Percentiles rank a stretch among this genome's conserved stretches.
Evolutionary conservation across 129 eudicot species (phyloP).

Genomic region (Glebionis coronaria): DNA sequence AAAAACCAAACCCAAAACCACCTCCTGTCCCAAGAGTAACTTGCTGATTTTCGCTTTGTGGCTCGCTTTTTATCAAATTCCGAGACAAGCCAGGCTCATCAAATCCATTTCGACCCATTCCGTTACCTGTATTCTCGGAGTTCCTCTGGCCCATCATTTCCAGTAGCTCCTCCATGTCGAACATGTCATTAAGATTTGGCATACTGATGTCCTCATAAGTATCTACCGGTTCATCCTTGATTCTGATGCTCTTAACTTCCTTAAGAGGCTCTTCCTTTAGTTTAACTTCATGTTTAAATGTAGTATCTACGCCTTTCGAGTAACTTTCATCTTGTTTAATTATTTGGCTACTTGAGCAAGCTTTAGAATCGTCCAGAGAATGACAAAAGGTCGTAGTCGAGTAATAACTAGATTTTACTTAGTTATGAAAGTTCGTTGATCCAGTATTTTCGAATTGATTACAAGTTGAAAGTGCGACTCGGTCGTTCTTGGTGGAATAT

Average conservation of each 20-base stretch:
- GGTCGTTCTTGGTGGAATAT: no score
- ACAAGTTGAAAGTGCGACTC: no score
- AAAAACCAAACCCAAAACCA: not conserved
- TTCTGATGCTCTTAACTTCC: not conserved
- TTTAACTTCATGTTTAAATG: slow-evolving; percentile 13
- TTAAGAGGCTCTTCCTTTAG: slow-evolving; percentile 25
- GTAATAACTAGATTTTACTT: no score
- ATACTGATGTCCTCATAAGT: not conserved
- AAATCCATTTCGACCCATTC: not conserved
- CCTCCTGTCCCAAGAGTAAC: not conserved
- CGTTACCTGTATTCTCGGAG: not conserved
- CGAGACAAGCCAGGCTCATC: not conserved
- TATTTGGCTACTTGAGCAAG: not conserved
- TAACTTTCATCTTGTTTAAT: slow-evolving; percentile 17
- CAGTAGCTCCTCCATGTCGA: slow-evolving; percentile 64
- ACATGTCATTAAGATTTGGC: slow-evolving; percentile 47
- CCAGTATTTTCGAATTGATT: no score
- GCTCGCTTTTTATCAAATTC: not conserved
- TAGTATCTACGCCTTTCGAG: not conserved
- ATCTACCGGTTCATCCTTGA: slow-evolving; percentile 14
- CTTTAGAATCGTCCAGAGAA: slow-evolving; percentile 15
- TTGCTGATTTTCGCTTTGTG: not conserved
- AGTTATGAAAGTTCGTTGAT: no score
- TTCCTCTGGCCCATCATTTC: slow-evolving; percentile 28
- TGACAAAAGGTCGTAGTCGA: slow-evolving; percentile 28